Evolutionary conservation across 768 basidiomycete species (phyloP).

Genomic region (Podaxis sp.): DNA sequence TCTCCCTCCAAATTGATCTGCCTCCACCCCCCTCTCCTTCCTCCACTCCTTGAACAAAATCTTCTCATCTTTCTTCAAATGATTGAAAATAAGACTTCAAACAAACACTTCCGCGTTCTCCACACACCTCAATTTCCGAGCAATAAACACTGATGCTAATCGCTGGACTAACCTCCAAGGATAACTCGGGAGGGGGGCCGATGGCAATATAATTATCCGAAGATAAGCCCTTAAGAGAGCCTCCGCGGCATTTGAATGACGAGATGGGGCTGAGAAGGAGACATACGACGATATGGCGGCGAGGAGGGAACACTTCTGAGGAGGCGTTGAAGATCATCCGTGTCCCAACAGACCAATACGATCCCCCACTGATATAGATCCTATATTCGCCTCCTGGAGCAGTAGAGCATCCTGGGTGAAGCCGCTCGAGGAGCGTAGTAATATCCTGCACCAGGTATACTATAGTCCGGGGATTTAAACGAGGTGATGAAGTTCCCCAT

Average conservation of each 20-base stretch:
- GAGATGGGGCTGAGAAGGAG: constrained; percentile 43
- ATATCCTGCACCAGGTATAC: constrained; percentile 43
- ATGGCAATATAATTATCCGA: constrained; percentile 42
- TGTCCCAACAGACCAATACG: constrained; percentile 48
- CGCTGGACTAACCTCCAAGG: constrained; percentile 32
- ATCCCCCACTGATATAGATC: constrained; percentile 49
- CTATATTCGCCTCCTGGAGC: constrained; percentile 23
- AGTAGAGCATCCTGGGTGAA: constrained; percentile 35
- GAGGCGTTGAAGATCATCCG: constrained; percentile 54
- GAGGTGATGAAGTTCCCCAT: constrained; percentile 51
- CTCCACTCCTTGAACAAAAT: constrained; percentile 38
- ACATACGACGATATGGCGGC: constrained; percentile 39
- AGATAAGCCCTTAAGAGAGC: constrained; percentile 40
- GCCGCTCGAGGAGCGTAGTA: constrained; percentile 39
- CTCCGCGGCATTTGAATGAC: constrained; percentile 43
- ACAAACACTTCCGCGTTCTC: constrained; percentile 39
- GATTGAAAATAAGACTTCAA: constrained; percentile 26
- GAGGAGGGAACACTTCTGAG: constrained; percentile 47
- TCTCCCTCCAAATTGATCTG: constrained; percentile 38
- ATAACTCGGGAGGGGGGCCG: constrained; percentile 40
- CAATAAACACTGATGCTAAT: constrained; percentile 27
- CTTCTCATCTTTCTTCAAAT: constrained; percentile 31
- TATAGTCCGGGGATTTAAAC: constrained; percentile 18
- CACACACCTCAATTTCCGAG: constrained; percentile 30
- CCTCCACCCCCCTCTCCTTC: constrained; percentile 30